Evolutionary conservation across 2,329 filamentous ascomycete species (phyloP).

Genomic region (Neoarthrinium moseri): DNA sequence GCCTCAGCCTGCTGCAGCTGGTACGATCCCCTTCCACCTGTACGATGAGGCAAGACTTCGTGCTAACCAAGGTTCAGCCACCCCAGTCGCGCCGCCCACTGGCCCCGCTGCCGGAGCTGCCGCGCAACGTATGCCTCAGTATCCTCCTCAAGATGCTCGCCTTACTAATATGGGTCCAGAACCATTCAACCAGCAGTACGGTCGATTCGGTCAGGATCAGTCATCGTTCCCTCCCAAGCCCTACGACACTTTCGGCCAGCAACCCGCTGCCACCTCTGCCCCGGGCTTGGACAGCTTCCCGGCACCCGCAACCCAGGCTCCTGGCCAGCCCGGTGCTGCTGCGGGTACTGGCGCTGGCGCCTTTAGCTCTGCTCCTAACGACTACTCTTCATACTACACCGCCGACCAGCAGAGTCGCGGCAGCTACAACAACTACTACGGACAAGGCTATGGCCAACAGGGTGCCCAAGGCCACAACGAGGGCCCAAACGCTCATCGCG

Average conservation of each 20-base stretch:
- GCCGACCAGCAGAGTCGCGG: constrained; percentile 70
- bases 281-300: constrained; percentile 57
- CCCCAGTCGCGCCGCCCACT: constrained; percentile 26
- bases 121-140: constrained; percentile 25
- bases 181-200: constrained; percentile 63
- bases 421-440: constrained; percentile 78
- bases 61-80: constrained; percentile 24
- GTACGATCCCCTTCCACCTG: constrained; percentile 19
- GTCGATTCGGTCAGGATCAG: constrained; percentile 68
- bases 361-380: constrained; percentile 72
- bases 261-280: constrained; percentile 44
- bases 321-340: constrained; percentile 57
- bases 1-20: constrained; percentile 32
- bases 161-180: constrained; percentile 39
- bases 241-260: constrained; percentile 84
- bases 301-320: constrained; percentile 56
- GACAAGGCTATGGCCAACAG: constrained; percentile 52
- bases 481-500: constrained; percentile 67
- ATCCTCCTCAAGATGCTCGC: constrained; percentile 32
- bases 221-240: constrained; percentile 70
- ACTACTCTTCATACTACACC: constrained; percentile 85
- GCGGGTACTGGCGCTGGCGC: too few species aligned
- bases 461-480: constrained; percentile 70
- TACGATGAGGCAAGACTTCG: background rate
- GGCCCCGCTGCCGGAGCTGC: constrained; percentile 20